Evolutionary conservation across 139 green algal genomes (phyloP).

Genomic region (Choricystis sp.): DNA sequence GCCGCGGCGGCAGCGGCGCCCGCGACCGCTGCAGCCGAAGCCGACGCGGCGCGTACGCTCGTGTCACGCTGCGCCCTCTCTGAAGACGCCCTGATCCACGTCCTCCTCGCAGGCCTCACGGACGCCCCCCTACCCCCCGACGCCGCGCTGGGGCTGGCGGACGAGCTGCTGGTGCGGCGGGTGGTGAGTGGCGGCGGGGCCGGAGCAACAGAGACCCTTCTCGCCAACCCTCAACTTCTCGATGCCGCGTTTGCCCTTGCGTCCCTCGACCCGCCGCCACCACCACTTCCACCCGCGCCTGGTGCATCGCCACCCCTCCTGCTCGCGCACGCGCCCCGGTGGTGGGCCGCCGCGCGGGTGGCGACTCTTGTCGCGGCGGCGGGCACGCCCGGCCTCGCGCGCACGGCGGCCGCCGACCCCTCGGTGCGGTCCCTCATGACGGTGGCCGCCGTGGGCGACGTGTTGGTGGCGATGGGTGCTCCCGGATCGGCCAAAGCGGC

Average conservation of each 20-base stretch:
- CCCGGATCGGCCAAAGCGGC: too few relatives aligned
- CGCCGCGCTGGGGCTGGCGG: background rate
- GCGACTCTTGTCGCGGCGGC: background rate
- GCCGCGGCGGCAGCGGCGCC: too few relatives aligned
- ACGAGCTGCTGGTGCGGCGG: background rate
- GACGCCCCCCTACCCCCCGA: background rate
- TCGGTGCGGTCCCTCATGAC: background rate
- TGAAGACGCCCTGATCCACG: background rate
- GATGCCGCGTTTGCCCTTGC: background rate
- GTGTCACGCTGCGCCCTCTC: background rate
- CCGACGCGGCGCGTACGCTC: too few relatives aligned
- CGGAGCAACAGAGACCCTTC: background rate
- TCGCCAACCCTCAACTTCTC: background rate
- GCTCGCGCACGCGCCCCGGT: background rate
- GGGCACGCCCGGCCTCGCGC: background rate
- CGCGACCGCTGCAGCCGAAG: background rate
- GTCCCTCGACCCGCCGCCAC: background rate
- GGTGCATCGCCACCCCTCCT: too few relatives aligned
- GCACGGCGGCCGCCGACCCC: background rate
- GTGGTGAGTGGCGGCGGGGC: background rate
- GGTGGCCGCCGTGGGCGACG: background rate
- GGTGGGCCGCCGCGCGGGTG: background rate
- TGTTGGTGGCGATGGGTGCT: background rate
- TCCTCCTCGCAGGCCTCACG: background rate
- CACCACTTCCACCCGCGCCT: background rate